Conservation (phyloP, 768 basidiomycete species). For the Boletus pseudo-olivaceus region DNA sequence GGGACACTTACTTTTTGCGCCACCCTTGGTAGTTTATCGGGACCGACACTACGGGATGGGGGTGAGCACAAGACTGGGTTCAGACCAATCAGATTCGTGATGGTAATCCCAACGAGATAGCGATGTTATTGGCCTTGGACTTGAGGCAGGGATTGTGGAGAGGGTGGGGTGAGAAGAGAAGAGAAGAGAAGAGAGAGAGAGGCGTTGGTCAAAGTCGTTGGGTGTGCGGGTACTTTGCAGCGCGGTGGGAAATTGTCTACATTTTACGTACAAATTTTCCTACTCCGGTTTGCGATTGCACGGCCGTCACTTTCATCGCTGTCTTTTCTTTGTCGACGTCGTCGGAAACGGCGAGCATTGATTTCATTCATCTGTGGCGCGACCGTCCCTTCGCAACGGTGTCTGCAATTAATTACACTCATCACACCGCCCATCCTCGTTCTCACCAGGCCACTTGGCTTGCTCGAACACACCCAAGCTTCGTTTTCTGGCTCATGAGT, state of each 20-base stretch:
- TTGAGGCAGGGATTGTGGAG: neutral
- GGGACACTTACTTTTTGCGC: conserved; percentile 22
- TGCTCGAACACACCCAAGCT: conserved; percentile 39
- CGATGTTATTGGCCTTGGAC: neutral
- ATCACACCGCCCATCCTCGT: conserved; percentile 28
- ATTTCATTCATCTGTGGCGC: conserved; percentile 7
- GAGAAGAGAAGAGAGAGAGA: neutral
- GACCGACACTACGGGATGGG: neutral
- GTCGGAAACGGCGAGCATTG: conserved; percentile 14
- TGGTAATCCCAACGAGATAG: neutral
- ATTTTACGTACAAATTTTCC: conserved; percentile 23
- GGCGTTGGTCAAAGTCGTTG: neutral
- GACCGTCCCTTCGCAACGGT: conserved; percentile 36
- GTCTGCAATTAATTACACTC: conserved; percentile 34
- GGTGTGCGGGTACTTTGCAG: neutral
- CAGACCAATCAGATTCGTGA: neutral
- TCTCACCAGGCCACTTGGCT: conserved; percentile 34
- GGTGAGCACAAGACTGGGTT: neutral
- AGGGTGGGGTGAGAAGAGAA: neutral
- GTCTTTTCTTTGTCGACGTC: conserved; percentile 16
- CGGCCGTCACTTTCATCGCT: neutral
- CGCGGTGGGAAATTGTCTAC: conserved; percentile 15
- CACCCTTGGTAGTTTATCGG: neutral
- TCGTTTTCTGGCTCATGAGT: conserved; percentile 58
- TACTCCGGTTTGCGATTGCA: conserved; percentile 25